phyloP scores from a whole-genome alignment of 1,284 basidiomycete genomes.

The Cutaneotrichosporon daszewskae region DNA sequence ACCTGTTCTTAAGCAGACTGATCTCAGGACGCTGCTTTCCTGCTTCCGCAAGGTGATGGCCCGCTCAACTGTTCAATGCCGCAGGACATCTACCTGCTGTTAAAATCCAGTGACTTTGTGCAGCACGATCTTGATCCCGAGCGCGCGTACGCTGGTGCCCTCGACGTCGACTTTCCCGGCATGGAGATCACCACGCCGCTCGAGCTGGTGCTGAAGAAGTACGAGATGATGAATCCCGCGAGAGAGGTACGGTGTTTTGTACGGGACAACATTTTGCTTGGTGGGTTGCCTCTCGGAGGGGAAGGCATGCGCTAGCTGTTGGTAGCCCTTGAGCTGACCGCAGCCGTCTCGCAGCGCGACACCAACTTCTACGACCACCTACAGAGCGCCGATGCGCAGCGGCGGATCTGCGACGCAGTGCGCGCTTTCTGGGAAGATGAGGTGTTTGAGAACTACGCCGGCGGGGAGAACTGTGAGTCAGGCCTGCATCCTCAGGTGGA shows the following conservation, averaged over 20 bases:
- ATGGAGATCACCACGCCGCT: conserved; percentile 47
- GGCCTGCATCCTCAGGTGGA: too few species aligned
- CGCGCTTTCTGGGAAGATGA: conserved; percentile 62
- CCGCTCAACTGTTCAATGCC: conserved; percentile 81
- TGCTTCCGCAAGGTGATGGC: conserved; percentile 67
- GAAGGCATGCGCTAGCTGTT: too few species aligned
- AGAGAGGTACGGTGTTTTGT: conserved; percentile 86
- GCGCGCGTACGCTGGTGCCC: conserved; percentile 41
- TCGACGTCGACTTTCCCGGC: conserved; percentile 3
- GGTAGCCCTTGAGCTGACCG: conserved; percentile 1
- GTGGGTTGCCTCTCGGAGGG: conserved; percentile 1
- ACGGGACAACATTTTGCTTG: conserved; percentile 39
- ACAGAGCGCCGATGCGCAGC: conserved; percentile 57
- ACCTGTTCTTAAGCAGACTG: not conserved
- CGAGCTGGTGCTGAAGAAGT: conserved; percentile 87
- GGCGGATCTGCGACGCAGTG: conserved; percentile 56
- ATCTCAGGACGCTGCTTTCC: conserved; percentile 80
- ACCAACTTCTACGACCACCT: conserved; percentile 83
- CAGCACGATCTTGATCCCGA: conserved; percentile 66
- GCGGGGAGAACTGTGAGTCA: conserved; percentile 62
- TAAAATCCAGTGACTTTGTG: conserved; percentile 90
- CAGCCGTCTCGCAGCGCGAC: conserved; percentile 86
- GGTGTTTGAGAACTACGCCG: conserved; percentile 58
- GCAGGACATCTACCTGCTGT: conserved; percentile 81
- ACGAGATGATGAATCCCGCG: conserved; percentile 76